Evolutionary conservation across 305 asterid species (phyloP), one percentile per base, ranked within the genome.

Genomic region (Withania somnifera): DNA sequence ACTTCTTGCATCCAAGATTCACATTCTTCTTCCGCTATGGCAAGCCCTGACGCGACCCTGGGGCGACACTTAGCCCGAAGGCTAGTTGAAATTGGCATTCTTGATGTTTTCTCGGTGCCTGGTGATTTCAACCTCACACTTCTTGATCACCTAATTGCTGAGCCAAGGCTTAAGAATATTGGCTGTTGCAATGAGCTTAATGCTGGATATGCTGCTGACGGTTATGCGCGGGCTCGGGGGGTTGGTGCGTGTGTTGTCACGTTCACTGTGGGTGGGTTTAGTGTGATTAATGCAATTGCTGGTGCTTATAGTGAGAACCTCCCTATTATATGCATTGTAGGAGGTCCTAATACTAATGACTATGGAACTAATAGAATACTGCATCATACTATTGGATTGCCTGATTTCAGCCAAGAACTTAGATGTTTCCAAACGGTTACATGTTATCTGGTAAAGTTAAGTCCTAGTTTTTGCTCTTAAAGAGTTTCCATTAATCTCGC

Each of bases 151-250:
- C 88, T 91, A 1, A 89, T 91, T 11, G 92, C 91, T 4, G 94
- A 91, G 84, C 92, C 94, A 0, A 88, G 79, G 50, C 90, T 91
- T 1, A 87, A 85, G 17, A 80, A 89, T 61, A 51, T 91, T 75
- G 92, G 93, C 0, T 91, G 94, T 83, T 91, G 94, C 54, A 91
- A 91, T 20, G 94, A 91, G 83, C 91, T 91, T 10, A 91, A 91
- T 58, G 93, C 91, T 0, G 94, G 94, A 15, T 89, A 91, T 66
- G 94, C 92, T 15, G 93, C 93, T 36, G 94, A 89, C 6, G 94
- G 94, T 0, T 91, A 89, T 24, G 94, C 94, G 0, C 34, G 94
- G n/a, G 86, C 86, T 40, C 90, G 93, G 0, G 91, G 94, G 0
- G 87, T 89, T 61, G 91, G 92, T 34, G 94, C 94, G 0, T 91